Evolutionary conservation across 148 eudicot genomes (phyloP), one percentile per base, ranked within the genome.

Genomic region (Chenopodium quinoa): DNA sequence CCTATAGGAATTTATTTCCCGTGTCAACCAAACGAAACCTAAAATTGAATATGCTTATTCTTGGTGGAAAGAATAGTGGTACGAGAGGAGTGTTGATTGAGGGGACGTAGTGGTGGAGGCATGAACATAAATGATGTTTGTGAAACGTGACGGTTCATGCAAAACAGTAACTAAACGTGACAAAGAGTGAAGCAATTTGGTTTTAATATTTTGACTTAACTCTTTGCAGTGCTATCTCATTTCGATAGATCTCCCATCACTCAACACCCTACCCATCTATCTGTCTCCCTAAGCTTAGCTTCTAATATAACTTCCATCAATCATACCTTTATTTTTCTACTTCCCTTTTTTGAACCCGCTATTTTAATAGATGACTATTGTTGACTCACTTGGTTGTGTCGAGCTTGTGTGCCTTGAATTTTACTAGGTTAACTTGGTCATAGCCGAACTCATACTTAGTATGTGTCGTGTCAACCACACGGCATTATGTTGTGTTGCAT

Each of bases 121-220:
- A 67, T 54, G 80, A 71, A 76, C 73, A 79, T 79, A 79, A 83
- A 83, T 83, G 79, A 67, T 23, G 75, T 44, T 68, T 29, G 31
- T 76, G 82, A 80, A 84, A 73, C 86, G 86, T 84, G 86, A 84
- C 86, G 83, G 76, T 84, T 84, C 86, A 80, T 79, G 80, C 86
- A 84, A 80, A 58, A 84, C 83, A 84, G 80, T 62, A 75, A 75
- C 47, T 47, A 75, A 75, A 79, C 80, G 70, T 80, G 82, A 78
- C 72, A 47, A 70, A 34, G 78, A 78, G 40, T 10, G 65, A 47
- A 56, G 79, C 44, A 56, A 47, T 25, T 44, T 72, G 23, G 23
- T 63, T 58, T 74, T 27, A 31, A 60, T 58, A 62, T 29, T 34
- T 27, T 50, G 32, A 7, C 22, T 7, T 69, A 69, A 79, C 23